Conservation (phyloP, 495 filamentous ascomycete genomes). For the Aspergillus wentii region DNA sequence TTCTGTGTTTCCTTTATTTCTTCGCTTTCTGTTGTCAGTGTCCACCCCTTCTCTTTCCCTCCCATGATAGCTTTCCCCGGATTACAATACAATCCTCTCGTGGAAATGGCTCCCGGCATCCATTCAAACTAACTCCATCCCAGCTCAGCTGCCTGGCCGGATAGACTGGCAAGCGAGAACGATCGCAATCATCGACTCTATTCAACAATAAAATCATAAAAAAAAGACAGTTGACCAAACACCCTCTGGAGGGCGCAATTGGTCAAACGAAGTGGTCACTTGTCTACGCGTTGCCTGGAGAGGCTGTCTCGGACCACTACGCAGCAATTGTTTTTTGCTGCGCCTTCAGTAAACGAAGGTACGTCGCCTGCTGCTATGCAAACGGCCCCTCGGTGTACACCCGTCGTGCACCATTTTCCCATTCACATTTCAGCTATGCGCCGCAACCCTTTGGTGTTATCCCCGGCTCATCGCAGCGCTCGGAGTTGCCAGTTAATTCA, state of each 20-base stretch:
- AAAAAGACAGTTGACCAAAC: too few species aligned
- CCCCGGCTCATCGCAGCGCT: constrained; percentile 46
- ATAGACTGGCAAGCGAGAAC: constrained; percentile 5
- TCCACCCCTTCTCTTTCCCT: too few species aligned
- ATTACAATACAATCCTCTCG: too few species aligned
- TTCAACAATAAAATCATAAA: constrained; percentile 4
- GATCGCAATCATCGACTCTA: constrained; percentile 5
- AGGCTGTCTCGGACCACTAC: constrained; percentile 32
- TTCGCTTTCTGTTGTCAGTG: constrained; percentile 7
- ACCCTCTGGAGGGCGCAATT: too few species aligned
- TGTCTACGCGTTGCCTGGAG: constrained; percentile 20
- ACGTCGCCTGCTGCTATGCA: constrained; percentile 12
- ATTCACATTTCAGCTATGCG: constrained; percentile 43
- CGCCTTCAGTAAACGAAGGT: constrained; percentile 18
- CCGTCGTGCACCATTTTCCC: constrained; percentile 20
- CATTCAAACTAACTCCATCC: constrained; percentile 13
- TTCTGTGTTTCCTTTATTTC: constrained; percentile 3
- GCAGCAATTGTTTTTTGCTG: constrained; percentile 28
- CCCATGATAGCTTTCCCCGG: too few species aligned
- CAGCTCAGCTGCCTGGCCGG: constrained; percentile 15
- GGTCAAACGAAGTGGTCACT: constrained; percentile 40
- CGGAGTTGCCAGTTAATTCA: constrained; percentile 2
- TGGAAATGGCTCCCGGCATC: too few species aligned
- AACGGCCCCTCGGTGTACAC: constrained; percentile 8
- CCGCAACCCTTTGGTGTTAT: constrained; percentile 37